A percentile compares a stretch with the other conserved stretches of the same genome.
phyloP scores from a whole-genome alignment of 495 filamentous ascomycete genomes.

The Podospora comata region DNA sequence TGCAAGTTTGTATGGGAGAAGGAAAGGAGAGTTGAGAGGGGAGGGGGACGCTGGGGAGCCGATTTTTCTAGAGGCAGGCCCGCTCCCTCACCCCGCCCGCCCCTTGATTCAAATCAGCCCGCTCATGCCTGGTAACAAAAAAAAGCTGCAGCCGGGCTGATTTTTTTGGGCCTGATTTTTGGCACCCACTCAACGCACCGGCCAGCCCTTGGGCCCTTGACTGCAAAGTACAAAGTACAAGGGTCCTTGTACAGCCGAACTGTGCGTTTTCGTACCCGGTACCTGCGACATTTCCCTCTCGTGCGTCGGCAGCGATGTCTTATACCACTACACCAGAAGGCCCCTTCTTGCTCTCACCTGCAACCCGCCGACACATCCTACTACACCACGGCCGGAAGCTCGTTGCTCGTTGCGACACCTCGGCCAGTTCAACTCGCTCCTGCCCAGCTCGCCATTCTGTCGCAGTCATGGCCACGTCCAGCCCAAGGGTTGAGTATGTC shows the following conservation, averaged over 20 bases:
- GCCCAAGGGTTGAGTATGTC: too few species aligned
- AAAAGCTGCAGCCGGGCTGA: constrained; percentile 36
- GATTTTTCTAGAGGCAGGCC: constrained; percentile 58
- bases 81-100: constrained; percentile 19
- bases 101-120: constrained; percentile 46
- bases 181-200: constrained; percentile 20
- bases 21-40: constrained; percentile 48
- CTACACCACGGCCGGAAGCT: constrained; percentile 4
- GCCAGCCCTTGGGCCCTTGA: constrained; percentile 11
- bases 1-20: constrained; percentile 50
- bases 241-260: constrained; percentile 19
- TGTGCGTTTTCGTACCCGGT: constrained; percentile 23
- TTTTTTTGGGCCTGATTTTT: constrained; percentile 33
- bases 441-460: neutral
- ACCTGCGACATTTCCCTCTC: constrained; percentile 15
- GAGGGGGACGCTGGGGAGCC: constrained; percentile 51
- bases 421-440: neutral
- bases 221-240: constrained; percentile 19
- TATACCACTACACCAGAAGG: constrained; percentile 3
- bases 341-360: constrained; percentile 4
- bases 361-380: constrained; percentile 7
- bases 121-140: constrained; percentile 44
- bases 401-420: neutral
- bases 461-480: too few species aligned
- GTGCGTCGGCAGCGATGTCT: neutral